phyloP scores from a whole-genome alignment of 2,329 filamentous ascomycete species.

The Cercospora canescens region DNA sequence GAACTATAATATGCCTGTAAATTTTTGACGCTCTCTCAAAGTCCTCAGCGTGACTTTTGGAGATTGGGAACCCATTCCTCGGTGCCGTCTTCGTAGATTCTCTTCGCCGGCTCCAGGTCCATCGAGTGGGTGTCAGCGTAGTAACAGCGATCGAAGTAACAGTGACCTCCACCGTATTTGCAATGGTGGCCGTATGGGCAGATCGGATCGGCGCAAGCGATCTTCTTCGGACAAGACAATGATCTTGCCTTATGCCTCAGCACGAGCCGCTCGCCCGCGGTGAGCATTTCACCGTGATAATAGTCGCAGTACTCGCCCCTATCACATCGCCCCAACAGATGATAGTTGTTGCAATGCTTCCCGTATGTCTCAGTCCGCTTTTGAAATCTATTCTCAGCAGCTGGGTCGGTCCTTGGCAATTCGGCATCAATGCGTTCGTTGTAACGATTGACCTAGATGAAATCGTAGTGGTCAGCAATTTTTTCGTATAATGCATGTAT shows the following conservation, averaged over 20 bases:
- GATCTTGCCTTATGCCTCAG: constrained; percentile 46
- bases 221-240: constrained; percentile 38
- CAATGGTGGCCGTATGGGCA: constrained; percentile 46
- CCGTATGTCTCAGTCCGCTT: constrained; percentile 30
- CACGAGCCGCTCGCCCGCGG: constrained; percentile 39
- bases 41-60: constrained; percentile 17
- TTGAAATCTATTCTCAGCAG: constrained; percentile 31
- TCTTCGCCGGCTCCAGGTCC: constrained; percentile 29
- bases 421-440: constrained; percentile 45
- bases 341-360: constrained; percentile 42
- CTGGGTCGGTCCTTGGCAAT: constrained; percentile 35
- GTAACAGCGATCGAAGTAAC: constrained; percentile 42
- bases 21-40: background rate
- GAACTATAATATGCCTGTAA: background rate
- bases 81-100: constrained; percentile 31
- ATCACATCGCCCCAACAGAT: constrained; percentile 40
- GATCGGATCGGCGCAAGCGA: constrained; percentile 18
- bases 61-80: constrained; percentile 32
- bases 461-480: background rate
- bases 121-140: constrained; percentile 40
- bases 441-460: constrained; percentile 36
- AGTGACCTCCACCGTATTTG: constrained; percentile 38
- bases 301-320: constrained; percentile 46
- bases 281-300: constrained; percentile 43
- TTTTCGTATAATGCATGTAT: too few species aligned